Base-by-base conservation (phyloP, 2,329 filamentous ascomycete genomes). In the Microdochium trichocladiopsis region DNA sequence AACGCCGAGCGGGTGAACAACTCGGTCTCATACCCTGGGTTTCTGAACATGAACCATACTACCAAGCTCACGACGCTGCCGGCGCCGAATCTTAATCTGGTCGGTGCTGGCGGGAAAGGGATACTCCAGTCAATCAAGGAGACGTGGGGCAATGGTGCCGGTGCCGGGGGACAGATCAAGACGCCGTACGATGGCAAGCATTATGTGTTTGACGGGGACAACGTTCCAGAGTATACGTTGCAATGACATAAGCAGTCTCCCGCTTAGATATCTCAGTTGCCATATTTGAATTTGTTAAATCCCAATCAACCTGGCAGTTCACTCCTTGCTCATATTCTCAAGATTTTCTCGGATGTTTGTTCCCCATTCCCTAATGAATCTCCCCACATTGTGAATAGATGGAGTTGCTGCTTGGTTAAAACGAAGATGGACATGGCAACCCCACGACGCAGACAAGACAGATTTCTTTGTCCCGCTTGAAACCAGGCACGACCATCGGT, bases 121-220 rank as follows among this genome's bases (percentile, higher is more conserved):
- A 62, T 76, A 2, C 61, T 71, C 47, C 61, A 66, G 1, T 52
- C 31, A 0, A 63, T 74, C 11, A 60, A 61, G 22, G 48, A 61
- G 3, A 53, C 58, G 8, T 74, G 72, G 72, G 50, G 58, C 23
- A 52, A 54, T 3, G 51, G 57, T 4, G 60, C 56, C 12, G 56
- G 56, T 1, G 58, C 61, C 3, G 53, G 41, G 9, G 18, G 18
- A 9, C 21, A 23, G 41, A 18, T 23, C 41, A 45, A 65, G 23
- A 75, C 69, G 1, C 74, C 74, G 0, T 77, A 78, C 54, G 72
- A 76, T 58, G 74, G 73, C 1, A 73, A 65, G 41, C 73, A 74
- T 1, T 66, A 59, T 10, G 63, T 75, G 1, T 72, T 65, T 48
- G 74, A 77, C 57, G 74, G 71, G 1, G 68, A 66, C 48, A 60